Conservation (phyloP, 768 basidiomycete genomes). For the Russula abietina region DNA sequence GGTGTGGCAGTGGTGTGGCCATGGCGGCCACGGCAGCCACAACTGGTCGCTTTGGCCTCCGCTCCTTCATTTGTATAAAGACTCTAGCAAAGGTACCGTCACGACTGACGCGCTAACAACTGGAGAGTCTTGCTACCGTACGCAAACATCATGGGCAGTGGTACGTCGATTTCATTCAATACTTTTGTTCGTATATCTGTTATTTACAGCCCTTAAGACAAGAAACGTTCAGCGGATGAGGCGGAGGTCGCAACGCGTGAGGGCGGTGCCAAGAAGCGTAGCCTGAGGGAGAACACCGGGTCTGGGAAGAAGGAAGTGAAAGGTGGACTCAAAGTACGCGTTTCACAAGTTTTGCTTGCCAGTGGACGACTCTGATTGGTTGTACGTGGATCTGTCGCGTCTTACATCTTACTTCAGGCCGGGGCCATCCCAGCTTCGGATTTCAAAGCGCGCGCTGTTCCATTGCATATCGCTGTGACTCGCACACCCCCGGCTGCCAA, state of each 20-base stretch:
- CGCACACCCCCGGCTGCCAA: slow-evolving; percentile 50
- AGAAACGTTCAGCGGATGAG: slow-evolving; percentile 18
- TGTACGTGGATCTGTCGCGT: neutral
- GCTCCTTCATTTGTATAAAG: neutral
- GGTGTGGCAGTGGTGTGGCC: neutral
- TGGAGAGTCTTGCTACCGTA: neutral
- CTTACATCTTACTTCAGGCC: neutral
- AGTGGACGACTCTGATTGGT: neutral
- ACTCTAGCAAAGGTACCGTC: neutral
- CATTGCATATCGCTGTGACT: slow-evolving; percentile 62
- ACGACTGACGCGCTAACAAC: neutral
- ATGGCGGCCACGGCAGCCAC: slow-evolving; percentile 2
- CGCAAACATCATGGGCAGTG: neutral
- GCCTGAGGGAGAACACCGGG: neutral
- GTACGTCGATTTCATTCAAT: neutral
- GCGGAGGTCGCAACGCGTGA: slow-evolving; percentile 9
- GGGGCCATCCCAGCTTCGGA: slow-evolving; percentile 31
- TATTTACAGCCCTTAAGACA: neutral
- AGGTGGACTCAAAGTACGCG: slow-evolving; percentile 15
- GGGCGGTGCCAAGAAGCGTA: slow-evolving; percentile 7
- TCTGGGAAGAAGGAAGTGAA: slow-evolving; percentile 10
- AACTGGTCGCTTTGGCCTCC: neutral
- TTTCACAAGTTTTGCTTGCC: neutral
- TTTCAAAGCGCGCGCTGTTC: slow-evolving; percentile 62
- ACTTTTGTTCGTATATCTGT: neutral